phyloP scores from a whole-genome alignment of 768 basidiomycete species.

The Phaffia tasmanica region DNA sequence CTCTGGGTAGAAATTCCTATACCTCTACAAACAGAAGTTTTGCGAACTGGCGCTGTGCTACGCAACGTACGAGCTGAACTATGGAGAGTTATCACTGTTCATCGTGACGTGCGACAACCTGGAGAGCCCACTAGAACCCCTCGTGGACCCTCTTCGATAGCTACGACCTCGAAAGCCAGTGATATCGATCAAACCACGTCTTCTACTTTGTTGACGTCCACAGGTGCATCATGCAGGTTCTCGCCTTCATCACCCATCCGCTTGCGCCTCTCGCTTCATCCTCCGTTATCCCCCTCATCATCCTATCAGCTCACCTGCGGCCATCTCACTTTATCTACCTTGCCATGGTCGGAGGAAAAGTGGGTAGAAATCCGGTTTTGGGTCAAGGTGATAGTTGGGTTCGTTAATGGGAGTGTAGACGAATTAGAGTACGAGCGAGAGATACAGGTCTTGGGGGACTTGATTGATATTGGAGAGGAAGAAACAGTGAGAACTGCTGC shows the following conservation, averaged over 20 bases:
- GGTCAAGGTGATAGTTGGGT: constrained; percentile 21
- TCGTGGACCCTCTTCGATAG: background rate
- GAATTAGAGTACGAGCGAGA: constrained; percentile 21
- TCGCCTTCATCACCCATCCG: constrained; percentile 20
- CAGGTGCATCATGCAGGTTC: constrained; percentile 20
- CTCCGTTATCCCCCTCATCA: constrained; percentile 21
- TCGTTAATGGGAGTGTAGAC: background rate
- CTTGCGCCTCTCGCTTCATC: constrained; percentile 19
- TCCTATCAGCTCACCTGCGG: constrained; percentile 21
- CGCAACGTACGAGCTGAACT: constrained; percentile 23
- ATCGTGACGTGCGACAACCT: background rate
- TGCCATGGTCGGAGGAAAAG: background rate
- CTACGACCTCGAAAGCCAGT: background rate
- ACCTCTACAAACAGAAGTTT: constrained; percentile 2
- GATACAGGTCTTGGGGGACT: constrained; percentile 18
- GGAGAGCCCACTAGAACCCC: background rate
- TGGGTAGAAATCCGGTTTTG: constrained; percentile 13
- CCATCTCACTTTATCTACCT: constrained; percentile 13
- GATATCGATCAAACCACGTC: background rate
- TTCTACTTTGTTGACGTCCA: constrained; percentile 16
- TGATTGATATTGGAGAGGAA: background rate
- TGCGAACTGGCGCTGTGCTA: constrained; percentile 7
- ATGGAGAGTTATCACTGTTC: constrained; percentile 10
- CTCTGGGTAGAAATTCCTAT: constrained; percentile 24
- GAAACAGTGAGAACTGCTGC: background rate